Base-by-base conservation (phyloP, 2,329 filamentous ascomycete genomes). In the Chrysoporthe austroafricana region DNA sequence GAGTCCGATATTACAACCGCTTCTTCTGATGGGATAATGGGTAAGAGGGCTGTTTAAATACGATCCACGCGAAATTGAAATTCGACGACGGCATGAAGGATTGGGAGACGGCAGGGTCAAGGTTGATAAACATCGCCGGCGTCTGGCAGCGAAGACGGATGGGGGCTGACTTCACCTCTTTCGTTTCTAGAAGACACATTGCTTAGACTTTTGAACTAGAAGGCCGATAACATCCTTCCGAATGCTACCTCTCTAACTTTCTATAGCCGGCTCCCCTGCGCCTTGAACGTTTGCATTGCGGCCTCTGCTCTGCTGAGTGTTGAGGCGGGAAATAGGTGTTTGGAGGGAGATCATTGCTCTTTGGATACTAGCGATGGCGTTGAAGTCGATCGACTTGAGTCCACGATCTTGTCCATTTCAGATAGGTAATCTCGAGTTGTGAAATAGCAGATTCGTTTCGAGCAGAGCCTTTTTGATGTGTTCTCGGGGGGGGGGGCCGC, bases 111-210 rank as follows among this genome's bases (percentile, higher is more conserved):
- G 36, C 5, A 57, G 54, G 50, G 59, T 52, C 36, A 32, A 46
- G 50, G 52, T 21, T 26, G n/a, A n/a, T n/a, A 34, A 59, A 21
- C 13, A 26, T 21, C 8, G 34, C 59, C 11, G 42, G 42, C 42
- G 43, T 43, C 36, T 34, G 62, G 42, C 9, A 56, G 56, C 7
- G 36, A 43, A 42, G 50, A 34, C 5, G 56, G 34, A 61, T 62
- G 63, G 48, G 43, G 9, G 8, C 32, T 34, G 57, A 58, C n/a
- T 48, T 62, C 56, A 66, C 58, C 63, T 58, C 59, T 64, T 66
- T 68, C 64, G 57, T 69, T 66, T 36, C 36, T 54, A 21, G 26
- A 57, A 66, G 54, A 66, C 60, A 44, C 50, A 42, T 62, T 62
- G 58, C 59, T 59, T 66, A 66, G 52, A 66, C 26, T 46, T 44